phyloP scores from a whole-genome alignment of 306 rosid species.

The Acacia confusa region DNA sequence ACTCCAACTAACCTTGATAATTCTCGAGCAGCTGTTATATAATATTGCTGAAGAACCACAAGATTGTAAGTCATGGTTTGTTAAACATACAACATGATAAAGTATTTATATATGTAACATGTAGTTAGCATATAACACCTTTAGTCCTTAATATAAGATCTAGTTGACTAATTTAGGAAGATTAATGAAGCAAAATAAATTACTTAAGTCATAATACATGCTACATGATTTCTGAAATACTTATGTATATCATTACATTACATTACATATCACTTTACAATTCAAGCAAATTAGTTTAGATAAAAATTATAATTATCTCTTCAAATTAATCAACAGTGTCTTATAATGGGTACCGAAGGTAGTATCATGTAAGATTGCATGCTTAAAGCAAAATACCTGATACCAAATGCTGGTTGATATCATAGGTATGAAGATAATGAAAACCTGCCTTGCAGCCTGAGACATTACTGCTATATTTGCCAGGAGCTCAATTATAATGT shows the following conservation, averaged over 20 bases:
- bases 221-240: too few species aligned
- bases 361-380: background rate
- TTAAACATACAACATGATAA: constrained; percentile 9
- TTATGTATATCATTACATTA: too few species aligned
- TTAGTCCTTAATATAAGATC: too few species aligned
- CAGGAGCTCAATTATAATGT: constrained; percentile 52
- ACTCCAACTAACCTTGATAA: constrained; percentile 67
- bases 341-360: too few species aligned
- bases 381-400: constrained; percentile 47
- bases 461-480: constrained; percentile 86
- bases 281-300: too few species aligned
- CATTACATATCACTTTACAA: too few species aligned
- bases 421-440: constrained; percentile 66
- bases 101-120: constrained; percentile 10
- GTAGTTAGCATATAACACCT: background rate
- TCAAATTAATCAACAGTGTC: too few species aligned
- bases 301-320: too few species aligned
- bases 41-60: constrained; percentile 18
- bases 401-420: constrained; percentile 64
- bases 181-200: too few species aligned
- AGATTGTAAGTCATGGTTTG: constrained; percentile 13
- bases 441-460: constrained; percentile 82
- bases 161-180: too few species aligned
- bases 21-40: constrained; percentile 55
- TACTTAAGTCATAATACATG: too few species aligned